Evolutionary conservation across 306 rosid genomes (phyloP).

Genomic region (Purshia tridentata): DNA sequence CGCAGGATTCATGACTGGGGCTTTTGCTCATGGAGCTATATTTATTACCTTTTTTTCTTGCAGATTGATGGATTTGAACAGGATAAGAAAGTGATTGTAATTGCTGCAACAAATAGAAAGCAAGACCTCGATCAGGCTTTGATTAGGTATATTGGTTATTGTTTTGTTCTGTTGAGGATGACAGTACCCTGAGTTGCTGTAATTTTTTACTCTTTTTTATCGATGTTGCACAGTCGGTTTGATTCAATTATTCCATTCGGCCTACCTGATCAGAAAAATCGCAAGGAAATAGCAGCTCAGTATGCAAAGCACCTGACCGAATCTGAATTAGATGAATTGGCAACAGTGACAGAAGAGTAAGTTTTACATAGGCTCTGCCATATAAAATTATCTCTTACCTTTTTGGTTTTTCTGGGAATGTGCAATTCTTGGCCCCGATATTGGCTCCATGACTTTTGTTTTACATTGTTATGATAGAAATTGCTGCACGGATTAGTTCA

Average conservation of each 20-base stretch:
- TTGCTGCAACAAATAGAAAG: slow-evolving; percentile 94
- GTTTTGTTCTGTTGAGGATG: slow-evolving; percentile 15
- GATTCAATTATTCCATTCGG: slow-evolving; percentile 72
- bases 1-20: too few species aligned
- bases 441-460: not conserved
- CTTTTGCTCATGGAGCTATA: too few species aligned
- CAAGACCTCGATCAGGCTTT: slow-evolving; percentile 94
- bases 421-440: not conserved
- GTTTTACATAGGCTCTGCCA: slow-evolving; percentile 16
- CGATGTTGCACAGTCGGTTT: slow-evolving; percentile 58
- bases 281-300: slow-evolving; percentile 73
- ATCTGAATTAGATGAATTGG: slow-evolving; percentile 49
- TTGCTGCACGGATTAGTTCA: too few species aligned
- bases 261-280: slow-evolving; percentile 75
- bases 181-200: not conserved
- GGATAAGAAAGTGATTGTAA: slow-evolving; percentile 81
- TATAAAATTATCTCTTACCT: not conserved
- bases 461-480: not conserved
- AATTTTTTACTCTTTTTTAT: slow-evolving; percentile 4
- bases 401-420: not conserved
- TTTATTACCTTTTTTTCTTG: slow-evolving; percentile 11
- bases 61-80: slow-evolving; percentile 99
- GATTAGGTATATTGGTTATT: slow-evolving; percentile 49
- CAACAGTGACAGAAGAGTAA: slow-evolving; percentile 49
- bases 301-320: slow-evolving; percentile 74